phyloP scores from a whole-genome alignment of 2,329 filamentous ascomycete genomes.

The Alternaria sp. region DNA sequence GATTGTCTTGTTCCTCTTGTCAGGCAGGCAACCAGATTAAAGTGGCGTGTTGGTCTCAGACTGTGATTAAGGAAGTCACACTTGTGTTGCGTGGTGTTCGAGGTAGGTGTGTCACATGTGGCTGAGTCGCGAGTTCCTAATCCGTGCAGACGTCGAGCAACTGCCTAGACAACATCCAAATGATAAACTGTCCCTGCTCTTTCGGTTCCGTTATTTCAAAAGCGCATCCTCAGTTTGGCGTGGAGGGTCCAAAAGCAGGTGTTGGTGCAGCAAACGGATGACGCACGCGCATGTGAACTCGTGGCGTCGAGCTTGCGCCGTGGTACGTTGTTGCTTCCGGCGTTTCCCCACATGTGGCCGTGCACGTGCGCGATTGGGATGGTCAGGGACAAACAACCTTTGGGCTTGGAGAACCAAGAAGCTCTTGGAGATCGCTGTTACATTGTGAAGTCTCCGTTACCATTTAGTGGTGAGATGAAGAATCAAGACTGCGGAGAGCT shows the following conservation, averaged over 20 bases:
- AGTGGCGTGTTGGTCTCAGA: background rate
- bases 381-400: constrained; percentile 10
- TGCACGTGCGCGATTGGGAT: constrained; percentile 15
- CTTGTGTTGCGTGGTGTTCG: background rate
- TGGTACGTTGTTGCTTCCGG: constrained; percentile 11
- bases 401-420: background rate
- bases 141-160: background rate
- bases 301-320: constrained; percentile 11
- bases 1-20: background rate
- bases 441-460: background rate
- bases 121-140: background rate
- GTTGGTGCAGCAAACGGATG: constrained; percentile 7
- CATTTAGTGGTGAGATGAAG: background rate
- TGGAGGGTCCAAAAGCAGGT: background rate
- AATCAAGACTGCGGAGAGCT: background rate
- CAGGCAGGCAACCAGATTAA: background rate
- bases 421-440: background rate
- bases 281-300: constrained; percentile 14
- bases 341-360: constrained; percentile 12
- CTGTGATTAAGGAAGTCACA: background rate
- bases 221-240: background rate
- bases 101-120: constrained; percentile 17
- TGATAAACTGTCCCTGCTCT: background rate
- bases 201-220: background rate
- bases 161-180: background rate